phyloP scores from a whole-genome alignment of 2,329 filamentous ascomycete genomes.

The Chrysoporthe austroafricana region DNA sequence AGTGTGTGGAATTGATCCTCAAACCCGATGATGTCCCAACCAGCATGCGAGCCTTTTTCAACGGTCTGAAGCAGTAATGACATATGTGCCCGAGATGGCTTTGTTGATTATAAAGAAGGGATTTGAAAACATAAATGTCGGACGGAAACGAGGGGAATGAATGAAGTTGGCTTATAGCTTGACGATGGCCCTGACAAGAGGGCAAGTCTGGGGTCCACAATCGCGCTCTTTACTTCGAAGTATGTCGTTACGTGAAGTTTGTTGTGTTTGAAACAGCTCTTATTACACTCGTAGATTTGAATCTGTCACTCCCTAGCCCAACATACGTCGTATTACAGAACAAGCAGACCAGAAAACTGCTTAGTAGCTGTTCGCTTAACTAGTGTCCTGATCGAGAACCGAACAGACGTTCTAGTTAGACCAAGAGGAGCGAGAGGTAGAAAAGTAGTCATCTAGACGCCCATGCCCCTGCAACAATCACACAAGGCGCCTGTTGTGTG shows the following conservation, averaged over 20 bases:
- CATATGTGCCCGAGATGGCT: neutral
- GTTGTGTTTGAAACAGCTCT: neutral
- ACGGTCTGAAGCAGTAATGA: neutral
- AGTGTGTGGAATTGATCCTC: neutral
- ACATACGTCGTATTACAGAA: no score
- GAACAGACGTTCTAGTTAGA: no score
- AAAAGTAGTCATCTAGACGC: no score
- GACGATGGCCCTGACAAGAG: neutral
- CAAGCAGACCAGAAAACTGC: no score
- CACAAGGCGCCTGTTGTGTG: no score
- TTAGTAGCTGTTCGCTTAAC: no score
- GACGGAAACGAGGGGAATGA: neutral
- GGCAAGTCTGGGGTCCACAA: no score
- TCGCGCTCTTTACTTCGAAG: no score
- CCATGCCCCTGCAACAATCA: no score
- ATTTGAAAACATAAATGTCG: neutral
- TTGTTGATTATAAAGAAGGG: neutral
- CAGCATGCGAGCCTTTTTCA: neutral
- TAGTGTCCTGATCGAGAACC: no score
- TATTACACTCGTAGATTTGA: neutral
- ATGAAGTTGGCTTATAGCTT: neutral
- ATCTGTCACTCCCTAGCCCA: neutral
- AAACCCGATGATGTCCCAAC: neutral
- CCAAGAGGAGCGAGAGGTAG: no score
- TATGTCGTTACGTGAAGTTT: no score